Evolutionary conservation across 2,329 filamentous ascomycete genomes (phyloP), one percentile per base, ranked within the genome.

Genomic region (Keithomyces neogunnii): DNA sequence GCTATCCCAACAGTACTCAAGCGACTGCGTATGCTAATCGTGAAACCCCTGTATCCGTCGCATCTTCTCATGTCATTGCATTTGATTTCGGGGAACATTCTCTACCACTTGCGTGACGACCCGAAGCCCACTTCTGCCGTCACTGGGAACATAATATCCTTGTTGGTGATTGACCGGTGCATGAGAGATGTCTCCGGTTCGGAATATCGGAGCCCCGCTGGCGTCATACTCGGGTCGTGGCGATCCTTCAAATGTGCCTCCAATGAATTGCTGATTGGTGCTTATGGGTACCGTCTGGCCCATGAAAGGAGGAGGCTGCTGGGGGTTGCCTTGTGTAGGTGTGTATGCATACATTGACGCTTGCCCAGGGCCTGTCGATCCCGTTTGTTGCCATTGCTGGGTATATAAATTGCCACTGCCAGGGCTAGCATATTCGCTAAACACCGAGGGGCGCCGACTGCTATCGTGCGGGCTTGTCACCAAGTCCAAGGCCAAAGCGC

Each of bases 311-410:
- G 64, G 51, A 1, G 64, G 51, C 33, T 63, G 57, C 33, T 65
- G 55, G 11, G 64, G 48, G 9, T 62, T 60, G 4, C 64, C 55
- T 28, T 69, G 68, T 49, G 75, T 70, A 5, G 68, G 60, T 11
- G 69, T 65, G 48, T 75, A 77, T 1, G 73, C 60, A 55, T 79
- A 80, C 54, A 78, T 62, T 0, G 73, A 56, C 1, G 73, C 61
- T 2, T 68, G 68, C 36, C 62, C 69, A 0, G 75, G 63, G 0
- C 70, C 66, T 1, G 69, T 66, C 3, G 75, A 73, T 11, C 63
- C 63, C 6, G 52, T 28, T 28, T 71, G 63, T 54, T 72, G 73
- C 76, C 75, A 78, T 8, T 66, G 60, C 31, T 68, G 67, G 5
- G 64, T 55, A 57, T 77, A 78, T 45, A 78, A 60, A 13, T 62